Evolutionary conservation across 192 early-diverging fungal genomes (phyloP), one percentile per base, ranked within the genome.

Genomic region (Martensiomyces pterosporus): DNA sequence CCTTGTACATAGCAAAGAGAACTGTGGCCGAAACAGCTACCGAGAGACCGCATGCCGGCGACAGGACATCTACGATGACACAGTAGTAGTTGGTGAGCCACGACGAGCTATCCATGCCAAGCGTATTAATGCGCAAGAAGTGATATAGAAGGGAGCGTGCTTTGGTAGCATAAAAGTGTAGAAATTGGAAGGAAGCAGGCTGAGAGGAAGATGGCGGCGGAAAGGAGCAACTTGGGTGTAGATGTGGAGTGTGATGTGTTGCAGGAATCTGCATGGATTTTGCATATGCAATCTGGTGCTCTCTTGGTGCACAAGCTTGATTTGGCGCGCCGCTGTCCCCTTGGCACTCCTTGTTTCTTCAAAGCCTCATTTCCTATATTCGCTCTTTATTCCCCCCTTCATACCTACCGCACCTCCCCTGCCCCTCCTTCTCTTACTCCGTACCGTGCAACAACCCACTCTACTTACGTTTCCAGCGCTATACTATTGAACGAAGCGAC

Each of bases 71-170:
- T 32, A 59, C 49, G 9, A 63, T 37, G 51, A 49, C 60, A 41
- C 59, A 41, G 27, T 70, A 70, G 51, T 70, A 70, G 47, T 63
- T 52, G 9, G 47, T 52, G 16, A 70, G 55, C 67, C 67, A 70
- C 34, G 9, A 29, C 12, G 46, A 46, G 12, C 38, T 43, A 12
- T 24, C 36, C 53, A 52, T 52, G 39, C n/a, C n/a, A n/a, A 22
- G 18, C 0, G 3, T 47, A 34, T 47, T 21, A 26, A 47, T 38
- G 36, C 18, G 36, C 36, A 38, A 3, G 36, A 6, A 17, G 36
- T 38, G n/a, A 38, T 38, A 3, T 6, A 14, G 13, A 10, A 8
- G 4, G 36, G 10, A 17, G 13, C 13, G 10, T n/a, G n/a, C n/a
- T n/a, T n/a, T n/a, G n/a, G n/a, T n/a, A n/a, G n/a, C n/a, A n/a